Evolutionary conservation across 768 basidiomycete species (phyloP).

Genomic region (Auriscalpium vulgare): DNA sequence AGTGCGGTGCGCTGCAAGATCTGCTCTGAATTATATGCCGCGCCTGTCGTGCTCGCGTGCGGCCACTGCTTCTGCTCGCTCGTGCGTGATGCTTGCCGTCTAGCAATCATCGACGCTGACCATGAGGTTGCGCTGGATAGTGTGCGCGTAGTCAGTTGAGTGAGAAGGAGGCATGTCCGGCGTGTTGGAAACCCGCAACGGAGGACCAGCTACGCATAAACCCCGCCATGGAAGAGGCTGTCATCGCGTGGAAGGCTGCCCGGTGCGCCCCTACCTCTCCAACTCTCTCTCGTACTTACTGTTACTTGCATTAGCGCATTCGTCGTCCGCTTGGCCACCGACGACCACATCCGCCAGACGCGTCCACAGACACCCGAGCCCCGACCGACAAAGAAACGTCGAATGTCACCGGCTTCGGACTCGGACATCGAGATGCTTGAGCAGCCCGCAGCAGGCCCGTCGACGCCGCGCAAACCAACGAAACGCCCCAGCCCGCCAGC

Average conservation of each 20-base stretch:
- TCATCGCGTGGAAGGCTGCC: slow-evolving; percentile 27
- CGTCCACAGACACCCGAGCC: not conserved
- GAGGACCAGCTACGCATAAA: slow-evolving; percentile 29
- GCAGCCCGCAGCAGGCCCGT: not conserved
- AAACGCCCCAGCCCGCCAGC: not conserved
- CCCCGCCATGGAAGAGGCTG: slow-evolving; percentile 29
- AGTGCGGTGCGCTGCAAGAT: slow-evolving; percentile 30
- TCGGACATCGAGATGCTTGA: not conserved
- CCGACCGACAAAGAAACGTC: slow-evolving; percentile 10
- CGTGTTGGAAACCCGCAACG: slow-evolving; percentile 23
- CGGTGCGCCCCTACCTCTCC: slow-evolving; percentile 22
- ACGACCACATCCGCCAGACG: not conserved
- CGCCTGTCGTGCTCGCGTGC: slow-evolving; percentile 31
- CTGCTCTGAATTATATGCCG: slow-evolving; percentile 31
- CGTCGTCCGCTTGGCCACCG: slow-evolving; percentile 4
- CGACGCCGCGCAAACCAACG: not conserved
- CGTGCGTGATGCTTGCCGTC: slow-evolving; percentile 11
- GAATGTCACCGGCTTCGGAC: slow-evolving; percentile 7
- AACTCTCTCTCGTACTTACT: not conserved
- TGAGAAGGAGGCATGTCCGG: slow-evolving; percentile 29
- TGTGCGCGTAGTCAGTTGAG: slow-evolving; percentile 30
- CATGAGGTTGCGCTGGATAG: slow-evolving; percentile 13
- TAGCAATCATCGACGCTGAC: too few relatives aligned
- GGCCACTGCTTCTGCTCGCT: slow-evolving; percentile 35
- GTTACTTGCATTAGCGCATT: slow-evolving; percentile 2